Evolutionary conservation across 495 filamentous ascomycete species (phyloP).

Genomic region (Penicillium argentinense): DNA sequence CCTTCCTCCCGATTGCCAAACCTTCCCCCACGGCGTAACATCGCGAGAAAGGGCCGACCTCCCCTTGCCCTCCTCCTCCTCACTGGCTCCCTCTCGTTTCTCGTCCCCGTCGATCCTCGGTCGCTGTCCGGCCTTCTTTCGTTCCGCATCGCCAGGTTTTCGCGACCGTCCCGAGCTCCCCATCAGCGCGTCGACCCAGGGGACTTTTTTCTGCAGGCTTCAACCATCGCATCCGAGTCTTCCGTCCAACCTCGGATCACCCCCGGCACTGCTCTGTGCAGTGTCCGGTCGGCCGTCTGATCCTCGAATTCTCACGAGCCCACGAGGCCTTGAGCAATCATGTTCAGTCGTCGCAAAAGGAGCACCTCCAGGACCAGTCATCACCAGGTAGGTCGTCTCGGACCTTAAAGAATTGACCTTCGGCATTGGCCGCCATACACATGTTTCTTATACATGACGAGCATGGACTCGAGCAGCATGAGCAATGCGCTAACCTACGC

Average conservation of each 20-base stretch:
- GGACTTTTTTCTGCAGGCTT: slow-evolving; percentile 9
- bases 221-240: slow-evolving; percentile 14
- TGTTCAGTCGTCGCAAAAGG: slow-evolving; percentile 56
- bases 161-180: no score
- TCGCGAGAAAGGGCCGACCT: not conserved
- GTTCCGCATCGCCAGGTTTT: no score
- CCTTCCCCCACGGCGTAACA: no score
- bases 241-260: slow-evolving; percentile 17
- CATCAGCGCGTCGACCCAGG: no score
- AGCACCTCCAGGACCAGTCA: slow-evolving; percentile 43
- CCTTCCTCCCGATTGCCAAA: slow-evolving; percentile 6
- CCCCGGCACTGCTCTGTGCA: slow-evolving; percentile 29
- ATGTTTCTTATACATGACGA: no score
- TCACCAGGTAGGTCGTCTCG: slow-evolving; percentile 51
- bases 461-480: no score
- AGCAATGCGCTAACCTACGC: slow-evolving; percentile 7
- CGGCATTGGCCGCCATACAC: no score
- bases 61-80: slow-evolving; percentile 1
- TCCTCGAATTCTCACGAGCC: not conserved
- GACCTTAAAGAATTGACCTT: no score
- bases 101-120: not conserved
- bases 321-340: slow-evolving; percentile 28
- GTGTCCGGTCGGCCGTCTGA: slow-evolving; percentile 27
- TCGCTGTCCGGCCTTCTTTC: not conserved
- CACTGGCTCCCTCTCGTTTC: slow-evolving; percentile 7